Evolutionary conservation across 805 yeast species (phyloP).

Genomic region (Yarrowia sp.): DNA sequence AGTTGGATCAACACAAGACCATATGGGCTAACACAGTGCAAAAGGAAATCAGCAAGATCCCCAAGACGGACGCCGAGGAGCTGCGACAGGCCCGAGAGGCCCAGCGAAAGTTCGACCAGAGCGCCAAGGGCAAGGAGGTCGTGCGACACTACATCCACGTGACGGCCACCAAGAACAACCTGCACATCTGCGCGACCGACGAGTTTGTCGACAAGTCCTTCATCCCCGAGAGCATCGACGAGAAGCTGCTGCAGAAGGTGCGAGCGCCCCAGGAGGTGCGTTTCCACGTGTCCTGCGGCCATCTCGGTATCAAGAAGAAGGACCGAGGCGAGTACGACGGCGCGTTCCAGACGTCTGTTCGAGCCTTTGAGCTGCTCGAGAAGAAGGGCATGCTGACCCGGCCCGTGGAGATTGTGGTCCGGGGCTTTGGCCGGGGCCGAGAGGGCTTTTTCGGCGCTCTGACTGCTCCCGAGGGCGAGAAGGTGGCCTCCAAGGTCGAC

Average conservation of each 20-base stretch:
- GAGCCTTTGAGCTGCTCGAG: constrained; percentile 68
- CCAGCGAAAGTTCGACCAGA: constrained; percentile 14
- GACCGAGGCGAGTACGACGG: constrained; percentile 94
- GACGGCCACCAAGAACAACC: constrained; percentile 20
- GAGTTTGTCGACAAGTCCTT: constrained; percentile 21
- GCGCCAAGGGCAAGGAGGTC: constrained; percentile 25
- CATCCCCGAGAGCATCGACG: constrained; percentile 20
- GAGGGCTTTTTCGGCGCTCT: constrained; percentile 81
- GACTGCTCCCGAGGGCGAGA: constrained; percentile 82
- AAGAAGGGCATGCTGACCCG: constrained; percentile 56
- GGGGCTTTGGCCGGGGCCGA: constrained; percentile 86
- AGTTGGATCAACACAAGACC: no score
- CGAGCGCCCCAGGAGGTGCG: constrained; percentile 75
- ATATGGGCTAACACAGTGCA: constrained; percentile 22
- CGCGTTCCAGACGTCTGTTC: constrained; percentile 76
- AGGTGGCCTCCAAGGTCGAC: constrained; percentile 61
- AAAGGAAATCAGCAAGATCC: constrained; percentile 22
- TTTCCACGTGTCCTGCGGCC: constrained; percentile 73
- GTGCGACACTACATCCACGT: constrained; percentile 17
- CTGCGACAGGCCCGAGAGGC: constrained; percentile 17
- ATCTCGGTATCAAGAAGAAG: constrained; percentile 82
- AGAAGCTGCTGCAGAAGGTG: constrained; percentile 48
- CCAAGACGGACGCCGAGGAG: constrained; percentile 20
- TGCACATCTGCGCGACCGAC: constrained; percentile 18
- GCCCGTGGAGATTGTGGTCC: constrained; percentile 71